phyloP scores from a whole-genome alignment of 2,329 filamentous ascomycete species.

The Apiospora marii region DNA sequence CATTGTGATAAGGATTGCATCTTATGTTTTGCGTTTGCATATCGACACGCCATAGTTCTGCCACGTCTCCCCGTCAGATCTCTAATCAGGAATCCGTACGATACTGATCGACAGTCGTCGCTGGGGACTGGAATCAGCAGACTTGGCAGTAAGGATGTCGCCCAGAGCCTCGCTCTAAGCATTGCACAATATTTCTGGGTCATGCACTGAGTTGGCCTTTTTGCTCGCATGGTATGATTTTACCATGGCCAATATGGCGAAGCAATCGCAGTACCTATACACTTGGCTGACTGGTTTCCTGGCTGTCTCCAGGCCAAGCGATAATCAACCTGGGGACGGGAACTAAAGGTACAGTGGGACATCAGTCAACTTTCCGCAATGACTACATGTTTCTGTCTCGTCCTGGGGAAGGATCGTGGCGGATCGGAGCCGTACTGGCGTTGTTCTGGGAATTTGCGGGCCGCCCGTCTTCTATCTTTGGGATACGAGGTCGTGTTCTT shows the following conservation, averaged over 20 bases:
- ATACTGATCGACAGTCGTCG: not conserved
- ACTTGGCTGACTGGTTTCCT: not conserved
- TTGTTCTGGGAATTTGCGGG: not conserved
- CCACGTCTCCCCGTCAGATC: too few relatives aligned
- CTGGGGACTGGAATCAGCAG: too few relatives aligned
- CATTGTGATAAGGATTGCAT: too few relatives aligned
- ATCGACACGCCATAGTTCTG: too few relatives aligned
- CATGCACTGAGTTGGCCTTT: not conserved
- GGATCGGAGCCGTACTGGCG: not conserved
- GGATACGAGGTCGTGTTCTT: constrained; percentile 12
- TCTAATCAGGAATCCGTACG: not conserved
- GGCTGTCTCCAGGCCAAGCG: not conserved
- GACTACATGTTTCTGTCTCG: not conserved
- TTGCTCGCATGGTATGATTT: not conserved
- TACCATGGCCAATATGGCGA: not conserved
- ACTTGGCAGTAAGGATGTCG: not conserved
- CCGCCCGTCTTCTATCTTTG: constrained; percentile 8
- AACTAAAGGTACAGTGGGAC: not conserved
- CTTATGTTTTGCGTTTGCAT: too few relatives aligned
- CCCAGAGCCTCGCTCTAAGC: not conserved
- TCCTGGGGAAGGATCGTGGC: not conserved
- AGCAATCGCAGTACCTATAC: not conserved
- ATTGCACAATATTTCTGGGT: too few relatives aligned
- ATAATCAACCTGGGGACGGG: not conserved
- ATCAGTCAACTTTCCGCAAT: not conserved